Percentiles rank a stretch among this genome's conserved stretches.
phyloP scores from a whole-genome alignment of 192 early-diverging fungal species.

The Chytriomyces confervae region DNA sequence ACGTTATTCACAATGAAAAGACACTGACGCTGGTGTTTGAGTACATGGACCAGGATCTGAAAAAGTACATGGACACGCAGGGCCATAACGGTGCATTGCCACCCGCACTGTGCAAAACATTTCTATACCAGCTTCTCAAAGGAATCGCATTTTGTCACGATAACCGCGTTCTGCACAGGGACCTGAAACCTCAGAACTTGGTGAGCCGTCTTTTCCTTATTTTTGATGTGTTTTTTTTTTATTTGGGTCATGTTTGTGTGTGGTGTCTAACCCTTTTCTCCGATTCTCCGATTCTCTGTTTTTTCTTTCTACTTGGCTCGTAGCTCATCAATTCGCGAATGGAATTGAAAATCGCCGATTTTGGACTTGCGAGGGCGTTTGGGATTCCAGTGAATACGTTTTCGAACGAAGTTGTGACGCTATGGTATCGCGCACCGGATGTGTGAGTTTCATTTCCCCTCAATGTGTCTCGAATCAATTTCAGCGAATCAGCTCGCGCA shows the following conservation, averaged over 20 bases:
- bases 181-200: conserved; percentile 76
- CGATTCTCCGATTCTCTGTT: no score
- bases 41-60: conserved; percentile 98
- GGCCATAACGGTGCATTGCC: conserved; percentile 72
- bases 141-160: conserved; percentile 98
- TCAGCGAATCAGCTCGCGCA: no score
- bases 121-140: conserved; percentile 95
- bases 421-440: conserved; percentile 98
- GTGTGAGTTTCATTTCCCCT: conserved; percentile 46
- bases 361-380: conserved; percentile 96
- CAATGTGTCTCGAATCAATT: no score
- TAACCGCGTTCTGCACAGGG: conserved; percentile 90
- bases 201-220: conserved; percentile 45
- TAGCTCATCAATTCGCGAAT: conserved; percentile 87
- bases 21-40: conserved; percentile 99
- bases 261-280: no score
- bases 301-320: conserved; percentile 19
- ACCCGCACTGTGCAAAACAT: conserved; percentile 70
- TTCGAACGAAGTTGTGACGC: conserved; percentile 97
- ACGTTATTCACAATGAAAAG: conserved; percentile 97
- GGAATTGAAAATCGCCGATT: conserved; percentile 78
- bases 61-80: conserved; percentile 92
- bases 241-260: no score
- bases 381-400: conserved; percentile 95
- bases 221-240: conserved; percentile 4